Evolutionary conservation across 768 basidiomycete genomes (phyloP), one percentile per base, ranked within the genome.

Genomic region (Galerina marginata): DNA sequence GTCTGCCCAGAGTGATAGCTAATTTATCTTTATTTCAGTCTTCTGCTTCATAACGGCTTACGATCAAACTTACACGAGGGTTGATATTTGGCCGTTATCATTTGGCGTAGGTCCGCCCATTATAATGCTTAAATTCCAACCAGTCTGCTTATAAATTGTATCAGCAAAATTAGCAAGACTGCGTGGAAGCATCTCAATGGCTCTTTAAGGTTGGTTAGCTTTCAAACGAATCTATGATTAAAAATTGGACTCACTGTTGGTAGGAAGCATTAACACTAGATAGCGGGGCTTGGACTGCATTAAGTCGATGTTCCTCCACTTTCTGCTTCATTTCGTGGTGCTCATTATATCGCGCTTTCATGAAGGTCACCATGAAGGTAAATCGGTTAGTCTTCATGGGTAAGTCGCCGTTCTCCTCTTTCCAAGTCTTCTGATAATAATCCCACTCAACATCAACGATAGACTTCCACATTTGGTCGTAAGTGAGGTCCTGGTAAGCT

Each of bases 401-500:
- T 33, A 53, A n/a, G 15, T 46, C 52, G 5, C 15, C 11, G 51
- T 58, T 5, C 9, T 16, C 16, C 9, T 16, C 39, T 14, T n/a
- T 54, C 56, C 61, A 58, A 1, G 25, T n/a, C 9, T 37, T 20
- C 29, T 16, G 10, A 16, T 52, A 46, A 1, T 44, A 15, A 3
- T 1, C 7, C 36, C 44, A 62, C 20, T 45, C 36, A 3, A 23
- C 10, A 10, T 62, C 45, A 15, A 62, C 43, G 6, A 42, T 33
- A 10, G 42, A 20, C 39, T 58, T 62, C 56, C 56, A 62, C 39
- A 29, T 14, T 4, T 12, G 33, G 16, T 62, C 50, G 16, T 57
- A 62, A 6, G 56, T 58, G 40, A 62, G 42, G 3, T 44, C 33
- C 6, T 39, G 36, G 50, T 62, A 62, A 1, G 61, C 49, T 26